phyloP scores from a whole-genome alignment of 2,329 filamentous ascomycete species.

The Raffaelea arxii region DNA sequence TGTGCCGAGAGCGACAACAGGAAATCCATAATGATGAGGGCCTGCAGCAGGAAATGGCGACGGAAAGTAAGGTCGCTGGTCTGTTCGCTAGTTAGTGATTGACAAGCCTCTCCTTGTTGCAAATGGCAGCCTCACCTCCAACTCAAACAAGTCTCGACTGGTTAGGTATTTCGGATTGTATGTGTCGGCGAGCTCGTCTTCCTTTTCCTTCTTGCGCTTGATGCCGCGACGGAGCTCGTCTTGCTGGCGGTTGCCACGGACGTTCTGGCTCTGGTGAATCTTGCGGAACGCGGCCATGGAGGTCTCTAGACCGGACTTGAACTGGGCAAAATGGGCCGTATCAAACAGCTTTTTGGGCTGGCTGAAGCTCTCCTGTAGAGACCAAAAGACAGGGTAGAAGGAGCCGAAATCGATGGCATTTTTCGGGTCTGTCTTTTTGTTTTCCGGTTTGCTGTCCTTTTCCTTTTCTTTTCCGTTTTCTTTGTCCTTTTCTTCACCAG shows the following conservation, averaged over 20 bases:
- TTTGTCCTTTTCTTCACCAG: not conserved
- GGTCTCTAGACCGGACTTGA: constrained; percentile 66
- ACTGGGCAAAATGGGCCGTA: constrained; percentile 60
- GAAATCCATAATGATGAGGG: constrained; percentile 90
- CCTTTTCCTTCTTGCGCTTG: constrained; percentile 60
- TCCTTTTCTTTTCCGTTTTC: constrained; percentile 16
- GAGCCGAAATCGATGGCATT: constrained; percentile 31
- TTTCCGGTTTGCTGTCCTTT: constrained; percentile 10
- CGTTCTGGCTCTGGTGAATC: constrained; percentile 38
- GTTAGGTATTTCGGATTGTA: constrained; percentile 99
- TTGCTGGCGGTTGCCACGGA: constrained; percentile 33
- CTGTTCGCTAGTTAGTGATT: constrained; percentile 30
- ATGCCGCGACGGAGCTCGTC: constrained; percentile 55
- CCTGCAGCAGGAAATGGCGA: constrained; percentile 88
- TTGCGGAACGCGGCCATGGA: constrained; percentile 46
- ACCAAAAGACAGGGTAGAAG: constrained; percentile 91
- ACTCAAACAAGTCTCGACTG: constrained; percentile 89
- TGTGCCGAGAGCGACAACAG: constrained; percentile 78
- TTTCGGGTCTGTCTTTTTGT: constrained; percentile 23
- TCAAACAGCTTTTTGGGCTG: constrained; percentile 80
- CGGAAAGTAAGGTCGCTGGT: constrained; percentile 91
- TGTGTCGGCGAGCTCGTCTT: constrained; percentile 51
- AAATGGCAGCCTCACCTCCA: constrained; percentile 56
- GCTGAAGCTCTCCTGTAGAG: constrained; percentile 82
- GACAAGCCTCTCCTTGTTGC: too few species aligned